Evolutionary conservation across 2,329 filamentous ascomycete species (phyloP).

Genomic region (Delphinella strobiligena): DNA sequence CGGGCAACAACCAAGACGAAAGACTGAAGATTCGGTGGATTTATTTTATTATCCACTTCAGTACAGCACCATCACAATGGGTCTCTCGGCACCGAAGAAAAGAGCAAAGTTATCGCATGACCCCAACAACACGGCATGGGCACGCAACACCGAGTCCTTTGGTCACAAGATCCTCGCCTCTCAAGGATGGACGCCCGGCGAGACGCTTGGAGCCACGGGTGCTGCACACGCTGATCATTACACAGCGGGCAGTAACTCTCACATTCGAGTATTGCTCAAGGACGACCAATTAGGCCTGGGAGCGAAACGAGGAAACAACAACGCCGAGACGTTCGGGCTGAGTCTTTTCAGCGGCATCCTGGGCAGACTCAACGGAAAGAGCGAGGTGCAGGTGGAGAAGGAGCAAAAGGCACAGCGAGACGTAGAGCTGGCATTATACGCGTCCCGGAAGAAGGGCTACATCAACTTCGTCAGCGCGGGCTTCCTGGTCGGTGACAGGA

Average conservation of each 20-base stretch:
- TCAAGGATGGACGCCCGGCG: conserved; percentile 84
- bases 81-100: conserved; percentile 50
- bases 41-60: not conserved
- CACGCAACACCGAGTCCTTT: conserved; percentile 66
- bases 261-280: conserved; percentile 75
- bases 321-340: conserved; percentile 64
- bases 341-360: conserved; percentile 78
- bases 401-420: conserved; percentile 58
- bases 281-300: conserved; percentile 87
- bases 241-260: conserved; percentile 68
- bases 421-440: conserved; percentile 60
- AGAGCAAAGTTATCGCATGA: conserved; percentile 70
- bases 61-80: conserved; percentile 38
- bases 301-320: conserved; percentile 59
- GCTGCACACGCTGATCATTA: conserved; percentile 64
- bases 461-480: conserved; percentile 87
- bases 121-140: conserved; percentile 94
- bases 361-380: conserved; percentile 80
- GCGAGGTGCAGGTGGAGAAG: conserved; percentile 56
- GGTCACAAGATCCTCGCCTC: conserved; percentile 80
- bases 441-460: conserved; percentile 62
- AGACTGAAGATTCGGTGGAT: not conserved
- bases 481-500: conserved; percentile 49
- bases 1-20: not conserved
- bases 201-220: conserved; percentile 66